Evolutionary conservation across 768 basidiomycete genomes (phyloP).

Genomic region (Mrakia blollopis): DNA sequence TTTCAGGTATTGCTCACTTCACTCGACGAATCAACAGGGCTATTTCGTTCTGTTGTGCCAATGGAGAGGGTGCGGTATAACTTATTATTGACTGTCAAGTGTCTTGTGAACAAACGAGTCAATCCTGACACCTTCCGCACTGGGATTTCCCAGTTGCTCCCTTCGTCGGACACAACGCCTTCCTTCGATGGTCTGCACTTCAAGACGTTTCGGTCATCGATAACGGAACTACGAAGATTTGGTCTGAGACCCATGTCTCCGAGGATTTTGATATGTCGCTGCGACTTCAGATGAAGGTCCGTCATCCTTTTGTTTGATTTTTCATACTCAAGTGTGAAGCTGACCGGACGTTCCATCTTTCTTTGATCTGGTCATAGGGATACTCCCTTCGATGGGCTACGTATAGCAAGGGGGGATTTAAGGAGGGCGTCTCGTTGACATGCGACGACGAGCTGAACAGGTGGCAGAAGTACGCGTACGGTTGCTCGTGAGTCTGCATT

Average conservation of each 20-base stretch:
- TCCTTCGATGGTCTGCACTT: conserved; percentile 80
- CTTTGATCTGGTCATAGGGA: conserved; percentile 32
- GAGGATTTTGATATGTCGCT: conserved; percentile 41
- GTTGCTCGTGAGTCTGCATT: conserved; percentile 45
- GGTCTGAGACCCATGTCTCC: conserved; percentile 30
- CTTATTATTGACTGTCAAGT: background rate
- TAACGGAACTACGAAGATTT: conserved; percentile 28
- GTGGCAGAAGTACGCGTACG: conserved; percentile 66
- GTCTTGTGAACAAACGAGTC: too few species aligned
- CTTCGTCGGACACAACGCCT: conserved; percentile 57
- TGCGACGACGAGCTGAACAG: conserved; percentile 84
- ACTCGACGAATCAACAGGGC: conserved; percentile 69
- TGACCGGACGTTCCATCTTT: background rate
- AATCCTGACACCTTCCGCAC: background rate
- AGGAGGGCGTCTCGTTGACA: conserved; percentile 88
- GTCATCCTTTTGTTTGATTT: background rate
- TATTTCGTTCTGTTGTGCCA: conserved; percentile 43
- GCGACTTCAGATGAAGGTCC: conserved; percentile 62
- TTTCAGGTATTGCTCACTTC: conserved; percentile 69
- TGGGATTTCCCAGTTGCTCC: conserved; percentile 35
- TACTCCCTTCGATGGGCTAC: conserved; percentile 56
- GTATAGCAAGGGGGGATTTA: conserved; percentile 77
- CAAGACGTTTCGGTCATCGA: conserved; percentile 56
- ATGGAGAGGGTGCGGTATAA: conserved; percentile 36
- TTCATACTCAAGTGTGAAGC: background rate